phyloP scores from a whole-genome alignment of 2,329 filamentous ascomycete genomes.

The Septoria linicola region DNA sequence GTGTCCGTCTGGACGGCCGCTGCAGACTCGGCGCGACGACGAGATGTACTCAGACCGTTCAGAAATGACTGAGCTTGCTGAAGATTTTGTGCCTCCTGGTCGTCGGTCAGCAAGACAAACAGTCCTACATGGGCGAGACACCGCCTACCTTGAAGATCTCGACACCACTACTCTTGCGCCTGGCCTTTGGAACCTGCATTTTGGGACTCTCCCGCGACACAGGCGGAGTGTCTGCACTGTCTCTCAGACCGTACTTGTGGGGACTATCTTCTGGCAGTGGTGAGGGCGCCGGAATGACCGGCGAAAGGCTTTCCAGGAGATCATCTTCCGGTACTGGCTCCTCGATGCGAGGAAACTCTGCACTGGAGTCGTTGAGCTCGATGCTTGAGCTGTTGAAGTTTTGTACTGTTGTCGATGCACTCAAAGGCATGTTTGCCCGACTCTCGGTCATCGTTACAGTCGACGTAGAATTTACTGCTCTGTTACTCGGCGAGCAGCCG shows the following conservation, averaged over 20 bases:
- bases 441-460: slow-evolving; percentile 30
- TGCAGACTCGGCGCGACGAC: slow-evolving; percentile 32
- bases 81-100: slow-evolving; percentile 36
- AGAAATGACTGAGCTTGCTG: slow-evolving; percentile 38
- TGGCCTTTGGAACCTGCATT: slow-evolving; percentile 28
- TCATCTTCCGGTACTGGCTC: slow-evolving; percentile 17
- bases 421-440: slow-evolving; percentile 25
- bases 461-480: slow-evolving; percentile 28
- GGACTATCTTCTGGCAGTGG: slow-evolving; percentile 38
- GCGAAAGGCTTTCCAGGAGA: slow-evolving; percentile 27
- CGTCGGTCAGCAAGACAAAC: slow-evolving; percentile 8
- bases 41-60: slow-evolving; percentile 36
- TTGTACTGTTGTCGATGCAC: slow-evolving; percentile 32
- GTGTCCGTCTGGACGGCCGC: slow-evolving; percentile 20
- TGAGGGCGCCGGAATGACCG: slow-evolving; percentile 35
- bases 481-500: slow-evolving; percentile 12
- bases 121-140: neutral
- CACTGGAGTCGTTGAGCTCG: slow-evolving; percentile 14
- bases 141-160: slow-evolving; percentile 36
- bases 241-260: slow-evolving; percentile 38
- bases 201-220: slow-evolving; percentile 26
- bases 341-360: slow-evolving; percentile 9
- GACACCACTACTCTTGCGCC: slow-evolving; percentile 35
- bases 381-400: slow-evolving; percentile 15
- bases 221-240: slow-evolving; percentile 36